Percentiles rank a stretch among this genome's conserved stretches.
Evolutionary conservation across 2,329 filamentous ascomycete species (phyloP).

Genomic region (Ophiostoma ips): DNA sequence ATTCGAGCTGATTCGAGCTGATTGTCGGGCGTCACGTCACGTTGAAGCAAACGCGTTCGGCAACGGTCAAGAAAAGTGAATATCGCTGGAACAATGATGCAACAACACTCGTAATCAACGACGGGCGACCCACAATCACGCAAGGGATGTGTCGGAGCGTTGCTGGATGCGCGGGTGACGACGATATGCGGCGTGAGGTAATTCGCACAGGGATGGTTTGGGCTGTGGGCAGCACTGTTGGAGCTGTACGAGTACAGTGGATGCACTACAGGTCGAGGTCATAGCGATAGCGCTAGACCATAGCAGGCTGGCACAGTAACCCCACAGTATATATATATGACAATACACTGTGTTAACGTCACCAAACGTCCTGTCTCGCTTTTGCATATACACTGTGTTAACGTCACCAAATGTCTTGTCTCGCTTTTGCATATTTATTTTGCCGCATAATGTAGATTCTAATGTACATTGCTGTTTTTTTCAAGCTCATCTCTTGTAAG

Average conservation of each 20-base stretch:
- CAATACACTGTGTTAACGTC: background rate
- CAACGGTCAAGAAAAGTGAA: too few relatives aligned
- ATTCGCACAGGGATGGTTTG: background rate
- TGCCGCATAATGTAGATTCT: background rate
- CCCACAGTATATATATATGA: background rate
- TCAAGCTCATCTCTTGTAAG: background rate
- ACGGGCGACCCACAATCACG: too few relatives aligned
- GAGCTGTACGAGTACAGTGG: background rate
- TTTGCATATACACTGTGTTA: background rate
- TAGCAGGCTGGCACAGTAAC: conserved; percentile 7
- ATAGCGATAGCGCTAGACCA: too few relatives aligned
- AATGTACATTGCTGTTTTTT: background rate
- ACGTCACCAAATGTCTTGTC: background rate
- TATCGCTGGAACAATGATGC: too few relatives aligned
- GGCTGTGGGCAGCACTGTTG: background rate
- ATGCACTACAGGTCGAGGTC: too few relatives aligned
- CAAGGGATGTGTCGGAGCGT: too few relatives aligned
- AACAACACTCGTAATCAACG: too few relatives aligned
- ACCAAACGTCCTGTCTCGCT: background rate
- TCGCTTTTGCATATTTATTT: background rate
- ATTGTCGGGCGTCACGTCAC: background rate
- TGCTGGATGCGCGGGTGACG: conserved; percentile 3
- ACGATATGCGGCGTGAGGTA: background rate
- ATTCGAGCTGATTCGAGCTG: background rate
- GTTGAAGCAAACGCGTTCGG: too few relatives aligned